Evolutionary conservation across 371 early-diverging fungal genomes (phyloP).

Genomic region (Mucor plumbeus): DNA sequence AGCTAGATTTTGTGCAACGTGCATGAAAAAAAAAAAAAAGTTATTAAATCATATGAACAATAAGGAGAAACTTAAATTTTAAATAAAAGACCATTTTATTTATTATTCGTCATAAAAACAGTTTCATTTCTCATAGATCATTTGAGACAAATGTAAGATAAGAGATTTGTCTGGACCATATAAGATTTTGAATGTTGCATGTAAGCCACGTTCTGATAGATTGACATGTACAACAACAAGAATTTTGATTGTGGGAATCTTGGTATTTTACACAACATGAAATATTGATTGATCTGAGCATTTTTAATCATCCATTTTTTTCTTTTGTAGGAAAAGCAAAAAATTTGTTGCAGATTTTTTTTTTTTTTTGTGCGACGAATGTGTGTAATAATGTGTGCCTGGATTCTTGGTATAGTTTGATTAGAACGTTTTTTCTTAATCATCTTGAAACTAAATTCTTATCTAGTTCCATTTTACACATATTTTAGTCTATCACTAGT

Average conservation of each 20-base stretch:
- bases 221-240: background rate
- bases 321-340: background rate
- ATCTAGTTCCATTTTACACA: background rate
- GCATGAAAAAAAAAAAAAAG: background rate
- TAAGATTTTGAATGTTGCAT: background rate
- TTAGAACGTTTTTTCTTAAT: background rate
- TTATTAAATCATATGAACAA: background rate
- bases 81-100: background rate
- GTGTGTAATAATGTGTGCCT: background rate
- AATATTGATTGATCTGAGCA: background rate
- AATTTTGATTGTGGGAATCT: background rate
- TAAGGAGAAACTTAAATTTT: conserved; percentile 1
- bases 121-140: background rate
- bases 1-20: background rate
- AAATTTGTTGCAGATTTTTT: background rate
- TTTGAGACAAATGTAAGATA: background rate
- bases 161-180: background rate
- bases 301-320: background rate
- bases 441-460: no score
- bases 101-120: background rate
- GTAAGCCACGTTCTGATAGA: conserved; percentile 6
- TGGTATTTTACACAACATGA: background rate
- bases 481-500: background rate
- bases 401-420: no score
- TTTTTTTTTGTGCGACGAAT: background rate